Conservation (phyloP, 441 rosid species). For the Adansonia grandidieri region DNA sequence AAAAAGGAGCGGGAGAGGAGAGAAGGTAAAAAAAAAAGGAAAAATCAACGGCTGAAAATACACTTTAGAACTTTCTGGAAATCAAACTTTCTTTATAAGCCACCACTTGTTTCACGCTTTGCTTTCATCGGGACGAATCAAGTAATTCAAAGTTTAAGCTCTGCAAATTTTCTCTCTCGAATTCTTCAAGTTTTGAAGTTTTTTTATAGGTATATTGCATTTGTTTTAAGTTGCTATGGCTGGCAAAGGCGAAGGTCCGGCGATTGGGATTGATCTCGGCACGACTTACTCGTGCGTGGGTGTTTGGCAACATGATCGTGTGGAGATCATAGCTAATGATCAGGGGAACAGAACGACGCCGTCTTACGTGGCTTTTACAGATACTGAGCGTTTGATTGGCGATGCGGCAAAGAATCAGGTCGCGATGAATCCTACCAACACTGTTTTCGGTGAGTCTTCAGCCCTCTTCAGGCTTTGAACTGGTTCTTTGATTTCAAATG, state of each 20-base stretch:
- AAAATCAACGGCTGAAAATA: constrained; percentile 21
- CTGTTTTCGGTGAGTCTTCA: constrained; percentile 46
- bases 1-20: neutral
- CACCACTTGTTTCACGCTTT: neutral
- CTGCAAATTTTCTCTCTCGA: neutral
- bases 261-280: constrained; percentile 60
- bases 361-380: constrained; percentile 59
- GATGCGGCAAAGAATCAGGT: constrained; percentile 59
- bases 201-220: neutral
- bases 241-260: constrained; percentile 52
- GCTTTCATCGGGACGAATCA: neutral
- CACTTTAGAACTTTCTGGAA: constrained; percentile 34
- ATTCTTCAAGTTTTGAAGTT: too few relatives aligned
- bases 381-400: constrained; percentile 53
- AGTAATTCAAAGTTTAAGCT: too few relatives aligned
- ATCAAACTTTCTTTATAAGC: constrained; percentile 22
- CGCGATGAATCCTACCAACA: constrained; percentile 57
- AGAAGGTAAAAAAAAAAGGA: neutral
- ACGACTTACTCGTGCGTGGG: constrained; percentile 61
- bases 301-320: constrained; percentile 62
- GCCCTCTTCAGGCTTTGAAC: neutral
- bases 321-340: constrained; percentile 64
- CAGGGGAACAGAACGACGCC: constrained; percentile 60
- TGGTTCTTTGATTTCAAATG: neutral
- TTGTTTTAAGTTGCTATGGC: constrained; percentile 6